Base-by-base conservation (phyloP, 1,284 basidiomycete genomes). In the Ustilago loliicola region DNA sequence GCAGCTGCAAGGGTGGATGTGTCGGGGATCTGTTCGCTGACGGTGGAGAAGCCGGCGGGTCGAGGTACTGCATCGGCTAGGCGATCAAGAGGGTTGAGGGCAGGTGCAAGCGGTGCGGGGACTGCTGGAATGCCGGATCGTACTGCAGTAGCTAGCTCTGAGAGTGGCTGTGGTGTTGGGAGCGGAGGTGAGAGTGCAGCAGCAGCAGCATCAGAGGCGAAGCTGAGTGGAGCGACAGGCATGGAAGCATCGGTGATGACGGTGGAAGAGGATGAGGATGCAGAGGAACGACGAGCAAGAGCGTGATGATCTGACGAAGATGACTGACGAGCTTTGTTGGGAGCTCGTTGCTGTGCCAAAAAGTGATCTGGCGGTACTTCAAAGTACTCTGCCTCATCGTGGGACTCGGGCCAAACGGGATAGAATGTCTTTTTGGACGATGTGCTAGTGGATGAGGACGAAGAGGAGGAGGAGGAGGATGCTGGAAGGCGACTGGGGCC, bases 1-100 rank as follows among this genome's bases (percentile, higher is more conserved):
- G 95, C 94, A 4, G 94, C 92, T 15, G 94, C 93, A 62, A 95
- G 91, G 4, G 94, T 95, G 13, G 93, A 91, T 4, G 92, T 94
- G 86, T 95, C 94, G 40, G 89, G 88, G 19, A 88, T 69, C 21
- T 79, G 68, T 34, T 76, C 68, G 62, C 63, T 45, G 61, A 73
- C 64, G 34, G 65, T 70, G 38, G 78, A 68, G 60, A 80, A 80
- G 60, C 68, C 71, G 7, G 63, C 53, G 13, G 75, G 77, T 27
- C 67, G 67, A 2, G 72, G 77, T 1, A 79, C 67, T 34, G 68
- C 65, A 60, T 79, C 77, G 1, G 61, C 27, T 27, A 73, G 65
- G 10, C 69, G 66, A 25, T 78, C 69, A 13, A 59, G 36, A 3
- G 61, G 51, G 7, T 61, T 30, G 30, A 40, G 40, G 48, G 56